These are phyloP conservation scores for Halophytophthora polymorphica DNA, from an alignment of 352 stramenopile species.

Conservation along the genomic window DNA sequence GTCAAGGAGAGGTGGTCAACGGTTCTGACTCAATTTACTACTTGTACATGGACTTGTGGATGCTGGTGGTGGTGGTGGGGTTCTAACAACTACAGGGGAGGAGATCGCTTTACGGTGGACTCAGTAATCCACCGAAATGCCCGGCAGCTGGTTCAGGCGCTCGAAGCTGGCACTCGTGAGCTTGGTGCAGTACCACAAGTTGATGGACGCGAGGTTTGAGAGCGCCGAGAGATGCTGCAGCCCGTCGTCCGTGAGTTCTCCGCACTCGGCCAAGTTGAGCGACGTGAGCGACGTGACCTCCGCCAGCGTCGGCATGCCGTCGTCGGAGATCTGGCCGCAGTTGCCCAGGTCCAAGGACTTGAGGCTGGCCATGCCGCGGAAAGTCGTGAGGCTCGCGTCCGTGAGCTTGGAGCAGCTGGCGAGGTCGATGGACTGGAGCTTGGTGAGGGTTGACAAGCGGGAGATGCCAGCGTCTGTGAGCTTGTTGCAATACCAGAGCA, in stretches of 20 bases:
- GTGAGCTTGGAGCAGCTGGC: conserved; percentile 73
- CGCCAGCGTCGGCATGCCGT: conserved; percentile 45
- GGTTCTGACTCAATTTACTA: no score
- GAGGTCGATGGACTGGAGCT: conserved; percentile 67
- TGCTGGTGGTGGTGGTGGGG: no score
- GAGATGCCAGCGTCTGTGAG: conserved; percentile 61
- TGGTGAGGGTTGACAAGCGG: conserved; percentile 35
- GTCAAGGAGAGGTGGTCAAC: no score
- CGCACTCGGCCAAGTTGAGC: conserved; percentile 71
- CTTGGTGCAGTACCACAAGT: conserved; percentile 82
- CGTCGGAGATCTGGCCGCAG: conserved; percentile 67
- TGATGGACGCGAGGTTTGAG: conserved; percentile 55
- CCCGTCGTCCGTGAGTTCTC: conserved; percentile 62
- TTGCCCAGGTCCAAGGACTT: conserved; percentile 79
- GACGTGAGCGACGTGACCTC: conserved; percentile 54
- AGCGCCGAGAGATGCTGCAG: conserved; percentile 45
- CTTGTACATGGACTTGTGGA: no score
- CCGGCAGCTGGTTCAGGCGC: conserved; percentile 38
- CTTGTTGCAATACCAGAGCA: conserved; percentile 86
- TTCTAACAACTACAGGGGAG: no score
- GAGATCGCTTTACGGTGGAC: background rate
- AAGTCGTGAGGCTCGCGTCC: conserved; percentile 42
- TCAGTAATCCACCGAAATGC: conserved; percentile 46
- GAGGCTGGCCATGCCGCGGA: conserved; percentile 51
- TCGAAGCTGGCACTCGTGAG: conserved; percentile 55